Evolutionary conservation across 768 basidiomycete genomes (phyloP).

Genomic region (Epithele typhae): DNA sequence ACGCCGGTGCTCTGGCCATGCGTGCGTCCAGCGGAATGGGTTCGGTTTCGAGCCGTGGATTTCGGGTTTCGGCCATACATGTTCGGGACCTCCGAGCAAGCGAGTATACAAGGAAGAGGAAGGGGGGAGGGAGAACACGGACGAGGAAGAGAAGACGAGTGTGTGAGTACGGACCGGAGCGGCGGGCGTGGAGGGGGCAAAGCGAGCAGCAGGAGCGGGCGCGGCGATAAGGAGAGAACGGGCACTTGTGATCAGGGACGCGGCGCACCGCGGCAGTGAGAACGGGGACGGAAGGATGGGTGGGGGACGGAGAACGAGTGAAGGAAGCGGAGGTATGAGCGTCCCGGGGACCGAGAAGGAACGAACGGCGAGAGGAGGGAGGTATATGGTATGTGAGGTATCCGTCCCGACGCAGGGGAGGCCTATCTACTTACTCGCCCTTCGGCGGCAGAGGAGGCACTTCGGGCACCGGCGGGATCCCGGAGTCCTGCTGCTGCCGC

Average conservation of each 20-base stretch:
- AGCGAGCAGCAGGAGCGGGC: background rate
- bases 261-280: no score
- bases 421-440: constrained; percentile 13
- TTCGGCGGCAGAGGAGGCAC: constrained; percentile 27
- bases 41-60: no score
- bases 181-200: background rate
- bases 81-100: background rate
- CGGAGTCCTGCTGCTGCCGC: constrained; percentile 20
- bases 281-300: background rate
- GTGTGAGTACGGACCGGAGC: background rate
- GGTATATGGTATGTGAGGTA: constrained; percentile 26
- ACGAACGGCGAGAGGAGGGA: constrained; percentile 11
- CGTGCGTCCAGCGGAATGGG: no score
- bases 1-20: no score
- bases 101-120: constrained; percentile 1
- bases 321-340: background rate
- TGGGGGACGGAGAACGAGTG: background rate
- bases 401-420: constrained; percentile 12
- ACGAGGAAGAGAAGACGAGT: background rate
- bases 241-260: no score
- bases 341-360: no score
- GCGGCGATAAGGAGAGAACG: background rate
- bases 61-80: no score
- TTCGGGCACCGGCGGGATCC: constrained; percentile 22
- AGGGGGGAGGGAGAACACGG: no score